phyloP scores from a whole-genome alignment of 495 filamentous ascomycete species.

The Aspergillus baeticus region DNA sequence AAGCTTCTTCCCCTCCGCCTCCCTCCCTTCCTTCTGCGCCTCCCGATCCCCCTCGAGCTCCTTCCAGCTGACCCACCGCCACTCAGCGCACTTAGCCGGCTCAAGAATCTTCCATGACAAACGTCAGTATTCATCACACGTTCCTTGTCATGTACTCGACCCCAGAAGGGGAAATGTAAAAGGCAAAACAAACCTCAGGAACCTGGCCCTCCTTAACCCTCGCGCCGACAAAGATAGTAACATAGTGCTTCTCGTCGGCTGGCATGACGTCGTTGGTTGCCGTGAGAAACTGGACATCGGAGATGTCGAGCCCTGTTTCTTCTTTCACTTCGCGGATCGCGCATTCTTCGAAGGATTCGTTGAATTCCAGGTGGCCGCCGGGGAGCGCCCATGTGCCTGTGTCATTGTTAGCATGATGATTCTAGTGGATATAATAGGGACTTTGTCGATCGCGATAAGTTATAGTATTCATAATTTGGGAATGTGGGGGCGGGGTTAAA shows the following conservation, averaged over 20 bases:
- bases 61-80: constrained; percentile 20
- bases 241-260: constrained; percentile 19
- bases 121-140: not conserved
- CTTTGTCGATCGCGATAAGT: too few species aligned
- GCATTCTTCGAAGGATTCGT: constrained; percentile 17
- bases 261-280: constrained; percentile 20
- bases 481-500: too few species aligned
- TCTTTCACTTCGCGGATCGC: constrained; percentile 15
- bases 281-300: constrained; percentile 9
- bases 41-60: not conserved
- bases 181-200: constrained; percentile 6
- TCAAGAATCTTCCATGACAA: constrained; percentile 13
- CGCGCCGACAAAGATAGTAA: constrained; percentile 16
- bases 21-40: not conserved
- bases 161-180: not conserved
- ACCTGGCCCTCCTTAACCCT: not conserved
- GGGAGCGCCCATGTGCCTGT: constrained; percentile 24
- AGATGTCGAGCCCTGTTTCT: constrained; percentile 16
- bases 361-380: constrained; percentile 20
- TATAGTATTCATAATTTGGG: too few species aligned
- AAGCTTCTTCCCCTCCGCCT: constrained; percentile 5
- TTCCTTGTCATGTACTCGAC: not conserved
- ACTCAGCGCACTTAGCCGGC: constrained; percentile 15
- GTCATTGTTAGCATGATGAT: not conserved
- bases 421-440: too few species aligned